Percentiles rank a stretch among this genome's conserved stretches.
These are phyloP conservation scores for Leccinum pellstonianum DNA, from an alignment of 768 basidiomycete genomes.

Conservation along the genomic window DNA sequence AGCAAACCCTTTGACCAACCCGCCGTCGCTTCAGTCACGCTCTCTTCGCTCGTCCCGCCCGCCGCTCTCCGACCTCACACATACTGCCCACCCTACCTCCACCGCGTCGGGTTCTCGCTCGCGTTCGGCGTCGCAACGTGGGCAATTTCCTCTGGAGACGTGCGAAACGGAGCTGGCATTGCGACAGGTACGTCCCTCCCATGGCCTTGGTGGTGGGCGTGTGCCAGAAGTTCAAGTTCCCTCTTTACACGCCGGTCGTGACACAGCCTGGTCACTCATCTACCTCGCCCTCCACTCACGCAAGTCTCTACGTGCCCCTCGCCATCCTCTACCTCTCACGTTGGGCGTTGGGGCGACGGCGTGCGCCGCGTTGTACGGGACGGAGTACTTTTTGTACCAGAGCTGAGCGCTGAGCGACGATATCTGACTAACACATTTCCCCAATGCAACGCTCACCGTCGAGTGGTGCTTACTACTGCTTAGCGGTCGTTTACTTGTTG, in stretches of 20 bases:
- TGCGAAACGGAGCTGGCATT: slow-evolving; percentile 45
- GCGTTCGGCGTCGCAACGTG: slow-evolving; percentile 46
- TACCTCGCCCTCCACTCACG: slow-evolving; percentile 42
- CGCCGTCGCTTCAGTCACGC: slow-evolving; percentile 32
- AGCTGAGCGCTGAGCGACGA: slow-evolving; percentile 12
- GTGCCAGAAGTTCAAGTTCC: neutral
- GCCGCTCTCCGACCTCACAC: slow-evolving; percentile 28
- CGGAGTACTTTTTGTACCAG: slow-evolving; percentile 31
- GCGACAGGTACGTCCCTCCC: slow-evolving; percentile 28
- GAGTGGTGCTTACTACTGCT: neutral
- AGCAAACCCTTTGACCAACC: neutral
- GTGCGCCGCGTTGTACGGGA: slow-evolving; percentile 30
- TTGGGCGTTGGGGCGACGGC: slow-evolving; percentile 31
- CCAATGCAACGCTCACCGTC: neutral
- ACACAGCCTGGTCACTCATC: slow-evolving; percentile 45
- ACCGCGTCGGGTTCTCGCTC: slow-evolving; percentile 43
- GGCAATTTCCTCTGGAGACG: slow-evolving; percentile 39
- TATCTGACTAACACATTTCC: neutral
- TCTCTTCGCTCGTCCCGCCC: slow-evolving; percentile 37
- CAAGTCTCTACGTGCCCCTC: slow-evolving; percentile 32
- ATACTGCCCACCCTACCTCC: slow-evolving; percentile 41
- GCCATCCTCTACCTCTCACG: slow-evolving; percentile 34
- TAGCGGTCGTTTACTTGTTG: neutral
- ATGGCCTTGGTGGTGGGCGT: neutral
- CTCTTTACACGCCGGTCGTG: neutral